Conservation (phyloP, 1,284 basidiomycete genomes). For the Irpex rosettiformis region DNA sequence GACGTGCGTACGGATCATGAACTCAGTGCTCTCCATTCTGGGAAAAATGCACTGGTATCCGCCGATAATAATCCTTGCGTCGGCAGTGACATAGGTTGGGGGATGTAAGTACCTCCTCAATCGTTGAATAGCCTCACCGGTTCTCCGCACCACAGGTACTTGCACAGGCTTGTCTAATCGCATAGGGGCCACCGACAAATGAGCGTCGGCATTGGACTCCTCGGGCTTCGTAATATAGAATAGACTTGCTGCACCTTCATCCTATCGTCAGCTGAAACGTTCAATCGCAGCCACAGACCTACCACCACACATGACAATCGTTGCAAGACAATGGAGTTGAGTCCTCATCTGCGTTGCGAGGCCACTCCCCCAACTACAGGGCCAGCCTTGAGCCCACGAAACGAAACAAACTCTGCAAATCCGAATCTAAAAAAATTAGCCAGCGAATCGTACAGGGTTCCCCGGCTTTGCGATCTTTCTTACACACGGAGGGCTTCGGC, state of each 20-base stretch:
- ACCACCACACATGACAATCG: too few relatives aligned
- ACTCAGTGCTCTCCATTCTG: neutral
- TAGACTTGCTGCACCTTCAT: too few relatives aligned
- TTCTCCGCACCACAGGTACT: neutral
- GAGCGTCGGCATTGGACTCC: neutral
- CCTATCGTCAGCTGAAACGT: neutral
- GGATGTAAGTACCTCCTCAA: neutral
- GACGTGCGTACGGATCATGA: too few relatives aligned
- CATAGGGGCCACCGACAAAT: too few relatives aligned
- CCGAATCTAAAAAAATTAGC: too few relatives aligned
- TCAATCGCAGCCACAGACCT: too few relatives aligned
- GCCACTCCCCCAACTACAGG: neutral
- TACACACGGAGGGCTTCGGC: neutral
- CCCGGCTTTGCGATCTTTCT: neutral
- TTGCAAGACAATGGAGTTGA: too few relatives aligned
- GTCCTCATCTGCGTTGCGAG: too few relatives aligned
- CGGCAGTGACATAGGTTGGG: neutral
- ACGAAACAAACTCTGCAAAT: neutral
- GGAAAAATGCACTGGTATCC: neutral
- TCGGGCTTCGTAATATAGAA: neutral
- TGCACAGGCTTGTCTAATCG: neutral
- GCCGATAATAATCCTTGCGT: neutral
- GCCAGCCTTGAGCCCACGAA: neutral
- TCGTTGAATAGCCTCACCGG: neutral
- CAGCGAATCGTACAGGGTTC: neutral